A percentile compares a stretch with the other conserved stretches of the same genome.
phyloP scores from a whole-genome alignment of 805 yeast species.

The Tetrapisispora fleetii region DNA sequence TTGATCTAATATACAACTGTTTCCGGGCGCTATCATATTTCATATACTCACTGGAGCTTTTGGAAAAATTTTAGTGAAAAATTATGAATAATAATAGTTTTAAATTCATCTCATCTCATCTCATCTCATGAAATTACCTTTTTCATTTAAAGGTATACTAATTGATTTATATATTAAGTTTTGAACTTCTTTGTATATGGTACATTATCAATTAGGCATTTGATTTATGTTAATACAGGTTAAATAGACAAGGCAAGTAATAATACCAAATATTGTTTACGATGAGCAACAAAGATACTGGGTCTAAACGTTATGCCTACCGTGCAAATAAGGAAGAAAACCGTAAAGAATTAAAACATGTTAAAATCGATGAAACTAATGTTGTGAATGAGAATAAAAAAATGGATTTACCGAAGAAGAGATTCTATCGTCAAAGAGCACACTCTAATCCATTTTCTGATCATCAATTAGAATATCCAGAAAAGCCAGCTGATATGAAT shows the following conservation, averaged over 20 bases:
- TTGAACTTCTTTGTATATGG: no score
- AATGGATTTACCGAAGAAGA: constrained; percentile 62
- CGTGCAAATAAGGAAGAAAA: constrained; percentile 40
- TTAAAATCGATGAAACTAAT: constrained; percentile 32
- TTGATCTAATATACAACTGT: not conserved
- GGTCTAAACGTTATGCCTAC: constrained; percentile 31
- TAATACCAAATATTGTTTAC: not conserved
- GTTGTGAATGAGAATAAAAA: constrained; percentile 7
- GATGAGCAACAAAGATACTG: constrained; percentile 12
- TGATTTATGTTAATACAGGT: no score
- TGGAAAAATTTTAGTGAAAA: constrained; percentile 1
- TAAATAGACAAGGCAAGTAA: not conserved
- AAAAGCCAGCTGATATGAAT: constrained; percentile 72
- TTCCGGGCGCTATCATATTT: not conserved
- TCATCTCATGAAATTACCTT: constrained; percentile 1
- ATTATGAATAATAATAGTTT: not conserved
- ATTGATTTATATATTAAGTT: not conserved
- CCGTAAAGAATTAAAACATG: constrained; percentile 39
- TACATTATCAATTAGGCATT: no score
- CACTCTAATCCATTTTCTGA: constrained; percentile 97
- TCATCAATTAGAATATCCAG: constrained; percentile 83
- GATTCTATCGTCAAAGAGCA: constrained; percentile 92
- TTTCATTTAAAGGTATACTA: not conserved
- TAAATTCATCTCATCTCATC: constrained; percentile 4
- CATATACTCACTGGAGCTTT: no score